A percentile compares a stretch with the other conserved stretches of the same genome.
These are phyloP conservation scores for Pseudonitzschia pungens DNA, from an alignment of 108 stramenopile species.

Conservation along the genomic window DNA sequence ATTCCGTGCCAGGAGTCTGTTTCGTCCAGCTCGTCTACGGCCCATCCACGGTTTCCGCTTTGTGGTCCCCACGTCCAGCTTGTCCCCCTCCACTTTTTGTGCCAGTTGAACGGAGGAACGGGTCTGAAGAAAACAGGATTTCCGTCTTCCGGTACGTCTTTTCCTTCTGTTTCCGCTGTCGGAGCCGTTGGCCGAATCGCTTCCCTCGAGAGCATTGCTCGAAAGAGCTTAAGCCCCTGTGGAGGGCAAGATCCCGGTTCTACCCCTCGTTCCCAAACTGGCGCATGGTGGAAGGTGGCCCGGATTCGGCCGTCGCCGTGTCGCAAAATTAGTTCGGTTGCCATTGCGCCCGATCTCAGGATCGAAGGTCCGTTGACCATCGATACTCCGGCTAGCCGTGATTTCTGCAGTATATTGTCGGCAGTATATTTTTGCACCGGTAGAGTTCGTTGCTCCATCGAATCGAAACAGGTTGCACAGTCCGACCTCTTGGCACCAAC, in stretches of 20 bases:
- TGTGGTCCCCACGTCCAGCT: constrained; percentile 85
- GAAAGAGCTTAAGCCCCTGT: constrained; percentile 77
- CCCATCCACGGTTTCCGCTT: constrained; percentile 81
- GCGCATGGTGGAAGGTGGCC: constrained; percentile 85
- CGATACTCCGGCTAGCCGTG: constrained; percentile 42
- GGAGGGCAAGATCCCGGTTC: constrained; percentile 81
- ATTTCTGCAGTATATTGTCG: constrained; percentile 35
- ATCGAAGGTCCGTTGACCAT: constrained; percentile 76
- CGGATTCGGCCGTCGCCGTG: constrained; percentile 79
- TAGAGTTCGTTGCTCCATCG: constrained; percentile 55
- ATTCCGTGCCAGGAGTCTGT: constrained; percentile 82
- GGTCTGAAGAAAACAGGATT: constrained; percentile 68
- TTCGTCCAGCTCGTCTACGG: constrained; percentile 73
- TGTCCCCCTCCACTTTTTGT: constrained; percentile 78
- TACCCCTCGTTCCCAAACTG: constrained; percentile 76
- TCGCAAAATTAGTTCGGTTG: constrained; percentile 71
- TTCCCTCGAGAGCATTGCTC: constrained; percentile 70
- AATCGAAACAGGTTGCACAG: constrained; percentile 79
- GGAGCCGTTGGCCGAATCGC: constrained; percentile 59
- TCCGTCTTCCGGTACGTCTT: constrained; percentile 45
- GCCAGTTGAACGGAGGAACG: constrained; percentile 82
- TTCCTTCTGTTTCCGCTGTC: constrained; percentile 58
- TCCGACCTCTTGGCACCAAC: constrained; percentile 69
- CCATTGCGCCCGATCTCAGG: constrained; percentile 65
- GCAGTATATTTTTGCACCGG: constrained; percentile 65